phyloP scores from a whole-genome alignment of 345 rosid species.

The Excoecaria agallocha region DNA sequence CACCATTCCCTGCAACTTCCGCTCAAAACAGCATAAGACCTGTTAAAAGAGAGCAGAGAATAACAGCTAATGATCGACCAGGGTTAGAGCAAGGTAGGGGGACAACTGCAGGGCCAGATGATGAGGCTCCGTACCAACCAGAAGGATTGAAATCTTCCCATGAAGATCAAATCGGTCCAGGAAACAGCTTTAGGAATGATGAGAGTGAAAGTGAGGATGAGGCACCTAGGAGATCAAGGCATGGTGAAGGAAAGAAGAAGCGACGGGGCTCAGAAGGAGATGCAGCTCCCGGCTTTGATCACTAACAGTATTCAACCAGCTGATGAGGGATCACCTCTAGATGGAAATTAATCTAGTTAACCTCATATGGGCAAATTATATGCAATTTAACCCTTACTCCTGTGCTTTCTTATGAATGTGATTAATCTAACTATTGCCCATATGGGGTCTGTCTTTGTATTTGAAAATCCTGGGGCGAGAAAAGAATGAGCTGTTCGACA shows the following conservation, averaged over 20 bases:
- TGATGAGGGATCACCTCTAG: neutral
- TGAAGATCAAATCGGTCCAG: slow-evolving; percentile 48
- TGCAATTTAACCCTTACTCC: neutral
- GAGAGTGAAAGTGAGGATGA: slow-evolving; percentile 91
- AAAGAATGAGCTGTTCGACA: no score
- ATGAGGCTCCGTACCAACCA: slow-evolving; percentile 42
- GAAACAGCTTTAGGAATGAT: slow-evolving; percentile 55
- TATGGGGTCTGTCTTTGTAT: neutral
- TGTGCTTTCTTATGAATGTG: neutral
- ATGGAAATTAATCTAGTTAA: neutral
- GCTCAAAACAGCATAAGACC: slow-evolving; percentile 45
- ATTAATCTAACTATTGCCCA: neutral
- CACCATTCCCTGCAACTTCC: slow-evolving; percentile 40
- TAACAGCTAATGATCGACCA: slow-evolving; percentile 38
- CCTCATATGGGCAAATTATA: neutral
- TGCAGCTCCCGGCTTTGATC: slow-evolving; percentile 15
- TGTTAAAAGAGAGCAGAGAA: slow-evolving; percentile 51
- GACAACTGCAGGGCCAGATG: slow-evolving; percentile 36
- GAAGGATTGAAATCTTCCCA: slow-evolving; percentile 38
- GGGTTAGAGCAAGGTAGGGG: slow-evolving; percentile 56
- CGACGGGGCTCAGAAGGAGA: slow-evolving; percentile 26
- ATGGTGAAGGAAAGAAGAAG: slow-evolving; percentile 77
- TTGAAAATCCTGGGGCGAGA: neutral
- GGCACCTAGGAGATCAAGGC: slow-evolving; percentile 95
- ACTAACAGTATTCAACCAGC: slow-evolving; percentile 3